Evolutionary conservation across 2,329 filamentous ascomycete species (phyloP).

Genomic region (Arthrobotrys sphaeroides): DNA sequence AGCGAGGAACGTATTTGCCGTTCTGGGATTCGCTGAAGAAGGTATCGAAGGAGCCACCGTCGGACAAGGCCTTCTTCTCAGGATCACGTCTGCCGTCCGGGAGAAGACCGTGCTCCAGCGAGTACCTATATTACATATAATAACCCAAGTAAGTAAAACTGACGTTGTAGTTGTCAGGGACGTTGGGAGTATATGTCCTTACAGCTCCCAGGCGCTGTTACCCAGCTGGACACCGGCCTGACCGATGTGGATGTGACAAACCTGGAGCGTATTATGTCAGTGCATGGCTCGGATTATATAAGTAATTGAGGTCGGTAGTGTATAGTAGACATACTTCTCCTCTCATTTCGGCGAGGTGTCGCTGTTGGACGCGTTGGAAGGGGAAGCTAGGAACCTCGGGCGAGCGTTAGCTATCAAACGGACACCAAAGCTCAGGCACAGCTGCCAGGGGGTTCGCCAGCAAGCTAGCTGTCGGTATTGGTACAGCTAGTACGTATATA

Average conservation of each 20-base stretch:
- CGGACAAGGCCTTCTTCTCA: conserved; percentile 63
- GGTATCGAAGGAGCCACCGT: conserved; percentile 70
- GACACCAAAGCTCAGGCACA: not conserved
- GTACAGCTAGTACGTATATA: no score
- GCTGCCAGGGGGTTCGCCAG: no score
- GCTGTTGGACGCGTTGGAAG: conserved; percentile 40
- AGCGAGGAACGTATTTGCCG: conserved; percentile 75
- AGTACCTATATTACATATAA: conserved; percentile 65
- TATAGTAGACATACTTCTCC: conserved; percentile 31
- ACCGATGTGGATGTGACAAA: conserved; percentile 74
- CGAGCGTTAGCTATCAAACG: conserved; percentile 8
- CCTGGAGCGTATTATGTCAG: conserved; percentile 61
- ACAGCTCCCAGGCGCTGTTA: conserved; percentile 76
- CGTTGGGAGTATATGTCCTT: conserved; percentile 59
- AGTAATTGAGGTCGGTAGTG: not conserved
- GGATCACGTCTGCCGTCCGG: conserved; percentile 69
- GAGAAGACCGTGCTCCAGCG: conserved; percentile 73
- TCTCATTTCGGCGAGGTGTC: conserved; percentile 49
- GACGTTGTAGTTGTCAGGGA: no score
- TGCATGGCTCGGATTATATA: not conserved
- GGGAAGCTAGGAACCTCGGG: conserved; percentile 19
- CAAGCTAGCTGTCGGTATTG: no score
- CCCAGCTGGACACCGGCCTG: conserved; percentile 75
- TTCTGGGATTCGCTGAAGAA: conserved; percentile 73
- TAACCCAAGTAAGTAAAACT: no score